A percentile compares a stretch with the other conserved stretches of the same genome.
These are phyloP conservation scores for Penicillium soppii DNA, from an alignment of 495 filamentous ascomycete genomes.

Conservation along the genomic window DNA sequence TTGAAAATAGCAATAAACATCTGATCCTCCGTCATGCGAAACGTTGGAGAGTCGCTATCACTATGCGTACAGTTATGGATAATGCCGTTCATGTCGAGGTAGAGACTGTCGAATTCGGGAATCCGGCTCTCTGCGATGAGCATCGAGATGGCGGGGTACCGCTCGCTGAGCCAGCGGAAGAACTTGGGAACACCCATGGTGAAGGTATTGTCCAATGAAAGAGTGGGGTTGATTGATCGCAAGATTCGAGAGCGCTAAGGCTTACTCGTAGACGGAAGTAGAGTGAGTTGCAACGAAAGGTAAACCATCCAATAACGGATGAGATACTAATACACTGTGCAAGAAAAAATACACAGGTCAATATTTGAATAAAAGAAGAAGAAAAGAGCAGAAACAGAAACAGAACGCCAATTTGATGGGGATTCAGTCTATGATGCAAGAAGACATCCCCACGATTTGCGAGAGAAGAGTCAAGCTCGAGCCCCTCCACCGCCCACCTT, in stretches of 20 bases:
- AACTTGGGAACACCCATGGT: slow-evolving; percentile 93
- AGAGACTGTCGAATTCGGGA: slow-evolving; percentile 97
- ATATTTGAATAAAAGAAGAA: not conserved
- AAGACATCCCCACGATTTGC: slow-evolving; percentile 9
- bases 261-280: slow-evolving; percentile 1
- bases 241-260: not conserved
- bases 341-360: not conserved
- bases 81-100: slow-evolving; percentile 99
- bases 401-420: not conserved
- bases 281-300: slow-evolving; percentile 5
- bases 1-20: slow-evolving; percentile 99
- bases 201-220: slow-evolving; percentile 11
- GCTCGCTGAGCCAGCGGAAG: slow-evolving; percentile 94
- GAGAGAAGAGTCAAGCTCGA: slow-evolving; percentile 28
- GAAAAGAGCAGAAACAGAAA: not conserved
- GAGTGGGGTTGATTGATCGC: not conserved
- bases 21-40: slow-evolving; percentile 93
- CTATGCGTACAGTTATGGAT: slow-evolving; percentile 99
- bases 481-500: slow-evolving; percentile 8
- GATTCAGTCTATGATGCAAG: slow-evolving; percentile 8
- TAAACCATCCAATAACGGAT: slow-evolving; percentile 1
- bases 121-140: slow-evolving; percentile 98
- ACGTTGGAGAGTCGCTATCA: slow-evolving; percentile 84
- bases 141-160: slow-evolving; percentile 98
- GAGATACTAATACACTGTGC: not conserved